Evolutionary conservation across 1,284 basidiomycete genomes (phyloP), one percentile per base, ranked within the genome.

Genomic region (Rhodotorula sp.): DNA sequence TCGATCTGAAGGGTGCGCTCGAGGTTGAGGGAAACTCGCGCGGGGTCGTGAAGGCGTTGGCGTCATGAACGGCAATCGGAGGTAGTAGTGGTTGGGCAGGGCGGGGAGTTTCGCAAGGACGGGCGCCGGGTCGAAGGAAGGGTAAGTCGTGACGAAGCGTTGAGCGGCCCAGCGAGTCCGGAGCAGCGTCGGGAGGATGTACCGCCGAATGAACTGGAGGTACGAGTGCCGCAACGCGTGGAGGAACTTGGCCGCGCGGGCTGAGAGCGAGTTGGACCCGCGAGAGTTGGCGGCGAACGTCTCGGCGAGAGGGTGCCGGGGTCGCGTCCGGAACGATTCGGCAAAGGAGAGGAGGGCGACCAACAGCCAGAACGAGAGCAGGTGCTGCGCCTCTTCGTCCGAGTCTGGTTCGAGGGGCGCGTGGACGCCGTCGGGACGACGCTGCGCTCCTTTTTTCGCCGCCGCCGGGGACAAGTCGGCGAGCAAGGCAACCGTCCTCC

Each of bases 131-230:
- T 71, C 60, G 51, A 72, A 47, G 1, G 51, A 47, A 0, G 70
- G 70, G 60, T 72, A 61, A 8, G 26, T 31, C 12, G 29, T 10
- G 39, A 61, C n/a, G 43, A 72, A 39, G 4, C 62, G 47, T 18
- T 47, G 57, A 10, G 34, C 46, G 34, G 56, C 49, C 47, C 65
- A 68, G 5, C 70, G 64, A 0, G 58, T 21, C 4, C 70, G 70
- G 26, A 68, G 65, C 46, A 63, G 16, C 3, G 58, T 14, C 7
- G 70, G 70, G 48, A 72, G 57, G 64, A 72, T 54, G 64, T 65
- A 72, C 29, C 62, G 57, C 23, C 70, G 70, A 20, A 72, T n/a
- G 67, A 72, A 72, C 54, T 64, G 67, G 20, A 72, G 57, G 58
- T 72, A 72, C 14, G 67, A 62, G 15, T 58, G 64, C 2, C 67